Conservation (phyloP, 75 land plant species). For the Pseudotsuga menziesii region DNA sequence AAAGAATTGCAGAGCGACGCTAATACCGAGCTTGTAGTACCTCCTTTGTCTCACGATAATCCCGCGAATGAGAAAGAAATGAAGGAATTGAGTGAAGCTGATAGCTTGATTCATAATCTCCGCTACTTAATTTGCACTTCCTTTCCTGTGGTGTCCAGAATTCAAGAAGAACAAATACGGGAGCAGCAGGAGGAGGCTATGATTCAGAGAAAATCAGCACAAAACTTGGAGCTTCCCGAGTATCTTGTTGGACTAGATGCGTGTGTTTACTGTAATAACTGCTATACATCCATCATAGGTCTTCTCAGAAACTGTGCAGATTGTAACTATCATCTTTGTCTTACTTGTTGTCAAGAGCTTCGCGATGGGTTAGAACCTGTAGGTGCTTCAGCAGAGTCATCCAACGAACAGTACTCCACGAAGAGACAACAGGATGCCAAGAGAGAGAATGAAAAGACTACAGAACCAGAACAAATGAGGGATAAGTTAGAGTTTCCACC, state of each 20-base stretch:
- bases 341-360: constrained; percentile 65
- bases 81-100: too few species aligned
- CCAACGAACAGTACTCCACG: constrained; percentile 16
- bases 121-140: constrained; percentile 35
- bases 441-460: neutral
- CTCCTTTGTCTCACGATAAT: too few species aligned
- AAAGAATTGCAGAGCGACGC: too few species aligned
- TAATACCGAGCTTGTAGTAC: too few species aligned
- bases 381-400: constrained; percentile 15
- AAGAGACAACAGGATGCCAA: neutral
- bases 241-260: constrained; percentile 18
- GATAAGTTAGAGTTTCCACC: constrained; percentile 4
- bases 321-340: constrained; percentile 67
- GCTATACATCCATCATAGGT: constrained; percentile 63
- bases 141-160: constrained; percentile 36
- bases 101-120: constrained; percentile 13
- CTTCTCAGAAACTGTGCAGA: constrained; percentile 62
- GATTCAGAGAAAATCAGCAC: constrained; percentile 14
- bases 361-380: constrained; percentile 26
- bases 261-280: constrained; percentile 47
- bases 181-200: constrained; percentile 38
- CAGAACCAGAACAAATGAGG: neutral
- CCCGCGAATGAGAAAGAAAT: constrained; percentile 15
- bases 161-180: constrained; percentile 28
- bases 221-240: constrained; percentile 17